Percentiles rank a stretch among this genome's conserved stretches.
Evolutionary conservation across 345 rosid genomes (phyloP).

Genomic region (Isatis tinctoria): DNA sequence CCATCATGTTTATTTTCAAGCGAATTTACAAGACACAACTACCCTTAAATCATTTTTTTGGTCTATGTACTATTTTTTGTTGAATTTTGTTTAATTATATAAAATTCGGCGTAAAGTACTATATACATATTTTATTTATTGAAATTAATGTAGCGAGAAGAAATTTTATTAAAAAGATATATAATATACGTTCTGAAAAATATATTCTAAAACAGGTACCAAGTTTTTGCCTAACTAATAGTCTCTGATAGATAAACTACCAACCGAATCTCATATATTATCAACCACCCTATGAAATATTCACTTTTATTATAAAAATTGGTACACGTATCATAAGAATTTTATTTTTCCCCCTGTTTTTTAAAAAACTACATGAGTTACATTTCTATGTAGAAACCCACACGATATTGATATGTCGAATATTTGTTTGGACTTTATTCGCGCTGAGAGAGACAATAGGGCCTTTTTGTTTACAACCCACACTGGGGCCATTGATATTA

Average conservation of each 20-base stretch:
- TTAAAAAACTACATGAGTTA: neutral
- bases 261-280: neutral
- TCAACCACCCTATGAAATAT: neutral
- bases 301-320: neutral
- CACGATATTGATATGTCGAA: slow-evolving; percentile 1
- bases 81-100: neutral
- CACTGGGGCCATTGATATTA: neutral
- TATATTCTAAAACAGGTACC: neutral
- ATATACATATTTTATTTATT: neutral
- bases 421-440: neutral
- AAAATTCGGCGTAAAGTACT: neutral
- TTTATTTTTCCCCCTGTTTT: neutral
- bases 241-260: neutral
- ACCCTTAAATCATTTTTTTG: neutral
- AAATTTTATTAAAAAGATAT: neutral
- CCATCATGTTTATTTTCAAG: slow-evolving; percentile 22
- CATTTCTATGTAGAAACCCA: neutral
- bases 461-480: neutral
- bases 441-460: neutral
- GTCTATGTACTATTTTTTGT: neutral
- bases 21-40: slow-evolving; percentile 17
- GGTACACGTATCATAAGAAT: neutral
- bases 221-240: neutral
- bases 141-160: neutral
- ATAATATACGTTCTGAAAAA: neutral